A percentile compares a stretch with the other conserved stretches of the same genome.
Evolutionary conservation across 2,329 filamentous ascomycete genomes (phyloP).

Genomic region (Aspergillus flavus): DNA sequence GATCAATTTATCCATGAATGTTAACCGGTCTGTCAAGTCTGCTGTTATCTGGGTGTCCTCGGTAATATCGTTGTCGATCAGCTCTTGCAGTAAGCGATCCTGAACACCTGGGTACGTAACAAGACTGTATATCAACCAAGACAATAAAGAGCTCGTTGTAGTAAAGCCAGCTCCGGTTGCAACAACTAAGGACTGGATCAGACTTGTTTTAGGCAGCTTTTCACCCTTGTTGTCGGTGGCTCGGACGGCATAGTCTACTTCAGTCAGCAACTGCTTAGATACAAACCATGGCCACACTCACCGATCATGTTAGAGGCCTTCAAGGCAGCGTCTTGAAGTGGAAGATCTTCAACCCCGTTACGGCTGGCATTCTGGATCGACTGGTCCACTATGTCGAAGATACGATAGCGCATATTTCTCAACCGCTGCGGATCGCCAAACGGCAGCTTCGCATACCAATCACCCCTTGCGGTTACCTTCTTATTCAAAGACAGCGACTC

Average conservation of each 20-base stretch:
- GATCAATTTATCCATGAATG: conserved; percentile 47
- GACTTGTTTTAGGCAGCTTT: conserved; percentile 50
- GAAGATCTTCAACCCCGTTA: conserved; percentile 32
- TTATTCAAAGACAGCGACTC: conserved; percentile 60
- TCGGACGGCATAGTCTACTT: conserved; percentile 39
- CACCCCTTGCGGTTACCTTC: conserved; percentile 56
- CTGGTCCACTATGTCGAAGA: conserved; percentile 22
- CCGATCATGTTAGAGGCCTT: conserved; percentile 39
- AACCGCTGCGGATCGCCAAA: conserved; percentile 59
- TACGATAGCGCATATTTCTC: conserved; percentile 15
- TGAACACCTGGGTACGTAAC: conserved; percentile 59
- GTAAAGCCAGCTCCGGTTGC: conserved; percentile 62
- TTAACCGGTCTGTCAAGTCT: conserved; percentile 51
- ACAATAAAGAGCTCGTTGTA: conserved; percentile 60
- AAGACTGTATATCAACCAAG: conserved; percentile 59
- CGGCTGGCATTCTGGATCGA: conserved; percentile 24
- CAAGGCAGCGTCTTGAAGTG: conserved; percentile 50
- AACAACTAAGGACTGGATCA: conserved; percentile 50
- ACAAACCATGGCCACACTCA: conserved; percentile 16
- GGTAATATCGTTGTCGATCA: conserved; percentile 52
- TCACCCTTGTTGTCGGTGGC: conserved; percentile 58
- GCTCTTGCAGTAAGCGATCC: conserved; percentile 59
- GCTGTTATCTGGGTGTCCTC: conserved; percentile 47
- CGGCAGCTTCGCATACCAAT: conserved; percentile 60
- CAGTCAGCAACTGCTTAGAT: background rate